A percentile compares a stretch with the other conserved stretches of the same genome.
Evolutionary conservation across 345 rosid genomes (phyloP).

Genomic region (Durio zibethinus): DNA sequence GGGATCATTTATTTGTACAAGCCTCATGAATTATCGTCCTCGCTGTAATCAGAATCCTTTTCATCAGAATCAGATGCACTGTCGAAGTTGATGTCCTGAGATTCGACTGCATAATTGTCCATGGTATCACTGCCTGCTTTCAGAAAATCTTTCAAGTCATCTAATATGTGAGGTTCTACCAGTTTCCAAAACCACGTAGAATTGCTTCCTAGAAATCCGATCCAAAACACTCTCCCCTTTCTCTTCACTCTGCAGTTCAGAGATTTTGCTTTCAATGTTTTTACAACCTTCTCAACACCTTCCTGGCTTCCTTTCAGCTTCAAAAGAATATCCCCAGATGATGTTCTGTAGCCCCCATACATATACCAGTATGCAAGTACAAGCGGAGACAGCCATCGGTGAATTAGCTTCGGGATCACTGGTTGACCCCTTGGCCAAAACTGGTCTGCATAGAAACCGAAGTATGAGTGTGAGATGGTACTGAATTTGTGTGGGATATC

Average conservation of each 20-base stretch:
- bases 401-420: slow-evolving; percentile 75
- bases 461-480: slow-evolving; percentile 54
- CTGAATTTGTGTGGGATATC: slow-evolving; percentile 45
- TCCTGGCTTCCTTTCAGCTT: slow-evolving; percentile 63
- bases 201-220: slow-evolving; percentile 67
- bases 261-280: slow-evolving; percentile 53
- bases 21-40: background rate
- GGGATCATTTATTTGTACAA: background rate
- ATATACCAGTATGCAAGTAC: slow-evolving; percentile 83
- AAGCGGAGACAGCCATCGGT: slow-evolving; percentile 76
- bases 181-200: slow-evolving; percentile 64
- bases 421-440: slow-evolving; percentile 64
- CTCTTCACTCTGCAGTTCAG: slow-evolving; percentile 71
- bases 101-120: slow-evolving; percentile 19
- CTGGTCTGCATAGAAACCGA: slow-evolving; percentile 72
- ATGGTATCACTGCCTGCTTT: slow-evolving; percentile 17
- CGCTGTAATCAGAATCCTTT: slow-evolving; percentile 23
- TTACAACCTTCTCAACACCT: slow-evolving; percentile 56
- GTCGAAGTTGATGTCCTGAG: slow-evolving; percentile 32
- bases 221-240: slow-evolving; percentile 71
- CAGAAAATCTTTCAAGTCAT: slow-evolving; percentile 42
- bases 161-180: slow-evolving; percentile 59
- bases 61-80: slow-evolving; percentile 36
- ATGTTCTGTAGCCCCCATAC: slow-evolving; percentile 68
- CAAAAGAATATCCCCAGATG: slow-evolving; percentile 58